A percentile compares a stretch with the other conserved stretches of the same genome.
Conservation (phyloP, 208 protist genomes). For the Vickermania spadyakhi region DNA sequence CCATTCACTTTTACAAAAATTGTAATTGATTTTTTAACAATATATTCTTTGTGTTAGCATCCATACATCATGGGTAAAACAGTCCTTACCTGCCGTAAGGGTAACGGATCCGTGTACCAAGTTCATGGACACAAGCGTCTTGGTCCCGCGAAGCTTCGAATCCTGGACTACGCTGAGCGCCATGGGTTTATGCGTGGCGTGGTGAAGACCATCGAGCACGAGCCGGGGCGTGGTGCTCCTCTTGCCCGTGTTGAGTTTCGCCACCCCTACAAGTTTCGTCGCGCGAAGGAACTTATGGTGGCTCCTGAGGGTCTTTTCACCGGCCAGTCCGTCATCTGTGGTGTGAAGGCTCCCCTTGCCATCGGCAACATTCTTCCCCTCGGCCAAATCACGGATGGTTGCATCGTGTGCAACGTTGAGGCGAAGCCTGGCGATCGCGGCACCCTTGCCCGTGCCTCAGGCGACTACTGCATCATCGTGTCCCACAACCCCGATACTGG, state of each 20-base stretch:
- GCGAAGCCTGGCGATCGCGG: constrained; percentile 95
- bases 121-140: constrained; percentile 94
- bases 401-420: constrained; percentile 99
- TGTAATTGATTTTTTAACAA: too few species aligned
- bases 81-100: constrained; percentile 91
- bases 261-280: constrained; percentile 91
- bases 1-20: too few species aligned
- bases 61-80: constrained; percentile 86
- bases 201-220: constrained; percentile 97
- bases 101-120: constrained; percentile 87
- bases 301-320: constrained; percentile 98
- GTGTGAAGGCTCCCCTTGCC: constrained; percentile 92
- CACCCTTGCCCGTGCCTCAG: constrained; percentile 91
- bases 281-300: constrained; percentile 94
- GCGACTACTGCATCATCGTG: constrained; percentile 96
- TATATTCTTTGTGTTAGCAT: too few species aligned
- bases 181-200: constrained; percentile 86
- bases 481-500: constrained; percentile 95
- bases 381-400: constrained; percentile 97
- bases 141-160: constrained; percentile 93
- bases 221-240: constrained; percentile 98
- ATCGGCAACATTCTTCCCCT: constrained; percentile 99
- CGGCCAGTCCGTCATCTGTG: constrained; percentile 98
- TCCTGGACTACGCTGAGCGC: constrained; percentile 96
- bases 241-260: constrained; percentile 97